Percentiles rank a stretch among this genome's conserved stretches.
Conservation (phyloP, 1,139 yeast species). For the Kodamaea ohmeri region DNA sequence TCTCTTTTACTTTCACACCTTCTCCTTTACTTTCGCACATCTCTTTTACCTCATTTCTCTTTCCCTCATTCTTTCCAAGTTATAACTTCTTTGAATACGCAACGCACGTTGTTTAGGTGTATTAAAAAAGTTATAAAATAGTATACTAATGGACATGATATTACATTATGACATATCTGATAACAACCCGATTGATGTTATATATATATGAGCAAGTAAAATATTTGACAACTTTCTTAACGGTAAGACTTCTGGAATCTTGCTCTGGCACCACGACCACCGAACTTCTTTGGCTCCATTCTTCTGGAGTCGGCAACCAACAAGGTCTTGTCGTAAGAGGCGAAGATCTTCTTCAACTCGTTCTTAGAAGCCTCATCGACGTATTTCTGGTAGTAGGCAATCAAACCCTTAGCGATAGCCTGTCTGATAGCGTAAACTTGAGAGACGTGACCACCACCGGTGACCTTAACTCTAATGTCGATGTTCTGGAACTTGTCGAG, state of each 20-base stretch:
- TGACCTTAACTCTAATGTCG: constrained; percentile 97
- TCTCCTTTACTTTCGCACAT: too few species aligned
- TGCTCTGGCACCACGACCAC: constrained; percentile 99
- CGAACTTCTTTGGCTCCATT: constrained; percentile 99
- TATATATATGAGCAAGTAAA: constrained; percentile 10
- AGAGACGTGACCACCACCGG: constrained; percentile 99
- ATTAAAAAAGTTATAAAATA: constrained; percentile 17
- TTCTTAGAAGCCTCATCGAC: constrained; percentile 99
- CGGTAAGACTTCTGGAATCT: constrained; percentile 99
- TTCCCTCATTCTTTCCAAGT: too few species aligned
- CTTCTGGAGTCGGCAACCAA: constrained; percentile 98
- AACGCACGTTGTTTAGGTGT: constrained; percentile 9
- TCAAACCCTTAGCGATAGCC: constrained; percentile 99
- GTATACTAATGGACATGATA: constrained; percentile 16
- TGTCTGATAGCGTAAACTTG: constrained; percentile 99
- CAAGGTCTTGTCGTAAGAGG: constrained; percentile 98
- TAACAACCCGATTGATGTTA: constrained; percentile 6
- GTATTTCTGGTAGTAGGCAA: constrained; percentile 98
- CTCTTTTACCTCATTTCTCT: too few species aligned
- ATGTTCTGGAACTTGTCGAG: constrained; percentile 98
- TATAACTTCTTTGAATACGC: constrained; percentile 1
- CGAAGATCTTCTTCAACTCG: constrained; percentile 97
- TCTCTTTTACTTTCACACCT: too few species aligned
- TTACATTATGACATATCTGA: constrained; percentile 5
- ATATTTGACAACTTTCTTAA: constrained; percentile 43